Evolutionary conservation across 345 rosid genomes (phyloP).

Genomic region (Euphorbia tirucalli): DNA sequence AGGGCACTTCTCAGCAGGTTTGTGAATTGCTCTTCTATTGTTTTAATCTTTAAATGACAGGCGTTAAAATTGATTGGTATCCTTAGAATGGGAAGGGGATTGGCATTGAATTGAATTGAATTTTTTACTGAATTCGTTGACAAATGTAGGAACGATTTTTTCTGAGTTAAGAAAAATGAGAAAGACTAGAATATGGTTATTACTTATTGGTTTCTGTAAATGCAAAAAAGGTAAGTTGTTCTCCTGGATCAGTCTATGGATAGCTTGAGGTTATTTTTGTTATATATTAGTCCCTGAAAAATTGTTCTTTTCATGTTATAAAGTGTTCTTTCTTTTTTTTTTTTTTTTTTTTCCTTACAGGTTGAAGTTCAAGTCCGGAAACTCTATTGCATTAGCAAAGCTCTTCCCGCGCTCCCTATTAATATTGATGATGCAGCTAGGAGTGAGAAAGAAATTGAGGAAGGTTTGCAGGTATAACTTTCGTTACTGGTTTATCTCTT

Average conservation of each 20-base stretch:
- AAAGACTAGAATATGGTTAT: too few relatives aligned
- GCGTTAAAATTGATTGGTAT: too few relatives aligned
- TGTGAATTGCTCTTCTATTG: background rate
- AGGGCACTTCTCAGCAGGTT: slow-evolving; percentile 25
- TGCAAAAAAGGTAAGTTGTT: too few relatives aligned
- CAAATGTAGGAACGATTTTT: too few relatives aligned
- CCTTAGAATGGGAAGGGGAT: too few relatives aligned
- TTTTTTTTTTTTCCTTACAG: slow-evolving; percentile 27
- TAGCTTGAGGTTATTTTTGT: background rate
- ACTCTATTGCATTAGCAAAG: slow-evolving; percentile 58
- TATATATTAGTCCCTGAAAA: background rate
- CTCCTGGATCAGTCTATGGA: background rate
- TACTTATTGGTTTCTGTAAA: too few relatives aligned
- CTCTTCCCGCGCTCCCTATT: slow-evolving; percentile 56
- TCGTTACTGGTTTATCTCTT: background rate
- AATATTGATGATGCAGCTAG: slow-evolving; percentile 78
- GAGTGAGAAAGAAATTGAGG: slow-evolving; percentile 73
- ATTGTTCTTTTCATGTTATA: background rate
- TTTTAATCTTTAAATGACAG: too few relatives aligned
- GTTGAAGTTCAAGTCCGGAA: slow-evolving; percentile 68
- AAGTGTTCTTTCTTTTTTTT: background rate
- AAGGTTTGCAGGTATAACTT: slow-evolving; percentile 50
- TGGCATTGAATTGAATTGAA: too few relatives aligned
- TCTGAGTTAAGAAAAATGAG: too few relatives aligned
- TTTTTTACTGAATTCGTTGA: too few relatives aligned